Base-by-base conservation (phyloP, 306 rosid species). In the Hippophae gyantsensis region DNA sequence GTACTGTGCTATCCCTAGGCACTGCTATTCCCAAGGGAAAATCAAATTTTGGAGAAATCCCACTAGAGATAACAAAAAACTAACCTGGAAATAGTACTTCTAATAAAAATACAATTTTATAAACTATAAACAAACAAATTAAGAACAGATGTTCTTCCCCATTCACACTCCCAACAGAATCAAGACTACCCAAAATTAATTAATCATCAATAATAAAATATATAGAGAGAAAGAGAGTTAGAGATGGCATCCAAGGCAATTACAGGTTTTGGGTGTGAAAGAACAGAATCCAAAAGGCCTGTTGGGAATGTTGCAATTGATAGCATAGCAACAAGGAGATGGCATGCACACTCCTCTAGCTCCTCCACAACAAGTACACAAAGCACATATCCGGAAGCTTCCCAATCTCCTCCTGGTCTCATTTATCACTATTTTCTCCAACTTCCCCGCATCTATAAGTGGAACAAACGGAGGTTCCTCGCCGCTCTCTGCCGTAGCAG, bases 311-410 rank as follows among this genome's bases (percentile, higher is more conserved):
- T 93, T 86, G 89, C 99, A 93, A 76, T 89, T 86, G 83, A 93
- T 89, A 59, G 99, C 95, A 74, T 89, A 93, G 89, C 99, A 93
- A 76, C 99, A 93, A 0, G 97, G 97, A 67, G 97, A 84, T n/a
- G 99, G 89, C 79, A 93, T 76, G 74, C 99, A 93, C 2, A 82
- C 69, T 51, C 99, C 90, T 86, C 61, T 86, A 4, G 95, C 82
- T 50, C 99, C 97, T 56, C 99, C 99, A 62, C 99, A 93, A 77
- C 99, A 93, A 32, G 99, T 93, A 61, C 99, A 93, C 13, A 89
- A 64, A 1, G 95, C 99, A 69, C 99, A 93, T 67, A 93, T 84
- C 85, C 71, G 83, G 77, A 93, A 93, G 79, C 95, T 89, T 54
- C 89, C 80, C 71, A 93, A 65, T 63, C 62, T 86, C 72, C 99